A percentile compares a stretch with the other conserved stretches of the same genome.
Conservation (phyloP, 345 rosid species). For the Mercurialis annua region DNA sequence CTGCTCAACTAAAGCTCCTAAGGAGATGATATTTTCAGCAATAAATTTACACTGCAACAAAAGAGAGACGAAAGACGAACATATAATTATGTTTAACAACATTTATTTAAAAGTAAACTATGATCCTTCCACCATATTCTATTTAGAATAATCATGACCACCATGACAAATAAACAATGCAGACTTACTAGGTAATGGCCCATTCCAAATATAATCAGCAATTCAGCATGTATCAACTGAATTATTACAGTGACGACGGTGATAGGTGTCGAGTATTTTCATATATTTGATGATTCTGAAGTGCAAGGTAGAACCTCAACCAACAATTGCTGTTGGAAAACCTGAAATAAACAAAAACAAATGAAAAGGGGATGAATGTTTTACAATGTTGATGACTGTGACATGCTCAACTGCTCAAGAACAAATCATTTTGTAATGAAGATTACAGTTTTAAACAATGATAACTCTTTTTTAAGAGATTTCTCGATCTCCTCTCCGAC, state of each 20-base stretch:
- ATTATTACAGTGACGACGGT: background rate
- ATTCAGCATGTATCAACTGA: background rate
- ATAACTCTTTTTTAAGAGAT: slow-evolving; percentile 35
- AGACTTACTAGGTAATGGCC: background rate
- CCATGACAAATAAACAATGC: background rate
- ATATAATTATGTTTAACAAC: no score
- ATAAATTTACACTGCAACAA: background rate
- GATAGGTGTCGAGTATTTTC: slow-evolving; percentile 7
- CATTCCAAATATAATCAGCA: no score
- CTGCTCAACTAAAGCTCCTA: background rate
- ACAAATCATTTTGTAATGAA: background rate
- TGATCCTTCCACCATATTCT: no score
- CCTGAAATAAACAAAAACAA: slow-evolving; percentile 30
- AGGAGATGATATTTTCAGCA: background rate
- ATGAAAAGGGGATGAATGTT: background rate
- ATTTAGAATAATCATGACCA: no score
- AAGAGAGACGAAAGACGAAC: background rate
- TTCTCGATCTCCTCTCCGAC: slow-evolving; percentile 17
- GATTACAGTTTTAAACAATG: slow-evolving; percentile 43
- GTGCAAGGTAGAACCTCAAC: slow-evolving; percentile 22
- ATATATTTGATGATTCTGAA: slow-evolving; percentile 18
- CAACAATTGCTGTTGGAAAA: slow-evolving; percentile 37
- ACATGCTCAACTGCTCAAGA: background rate
- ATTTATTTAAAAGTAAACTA: no score
- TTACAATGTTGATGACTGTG: slow-evolving; percentile 9